Evolutionary conservation across 2,329 filamentous ascomycete genomes (phyloP).

Genomic region (Aspergillus sp.): DNA sequence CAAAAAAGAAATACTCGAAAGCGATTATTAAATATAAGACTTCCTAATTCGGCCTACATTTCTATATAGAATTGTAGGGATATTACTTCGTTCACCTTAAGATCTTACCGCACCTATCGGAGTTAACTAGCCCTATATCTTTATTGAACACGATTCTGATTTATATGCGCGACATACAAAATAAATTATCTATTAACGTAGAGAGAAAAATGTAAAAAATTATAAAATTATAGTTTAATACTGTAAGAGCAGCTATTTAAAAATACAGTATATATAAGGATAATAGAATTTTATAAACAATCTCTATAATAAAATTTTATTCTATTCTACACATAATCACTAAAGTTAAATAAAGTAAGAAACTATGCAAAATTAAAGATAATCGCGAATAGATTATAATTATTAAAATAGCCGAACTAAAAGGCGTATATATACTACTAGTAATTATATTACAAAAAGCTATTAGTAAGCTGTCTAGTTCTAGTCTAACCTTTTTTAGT

Average conservation of each 20-base stretch:
- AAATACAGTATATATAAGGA: constrained; percentile 1
- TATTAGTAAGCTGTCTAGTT: background rate
- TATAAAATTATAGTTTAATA: background rate
- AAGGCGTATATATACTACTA: background rate
- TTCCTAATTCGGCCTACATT: no score
- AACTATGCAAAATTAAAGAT: constrained; percentile 5
- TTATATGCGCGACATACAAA: constrained; percentile 3
- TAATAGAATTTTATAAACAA: constrained; percentile 8
- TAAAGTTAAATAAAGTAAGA: constrained; percentile 3
- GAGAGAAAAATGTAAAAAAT: background rate
- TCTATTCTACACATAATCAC: constrained; percentile 11
- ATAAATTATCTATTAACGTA: constrained; percentile 1
- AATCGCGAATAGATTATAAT: constrained; percentile 12
- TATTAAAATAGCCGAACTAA: constrained; percentile 6
- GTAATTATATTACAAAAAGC: constrained; percentile 1
- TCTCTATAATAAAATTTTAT: constrained; percentile 9
- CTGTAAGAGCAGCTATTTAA: background rate
- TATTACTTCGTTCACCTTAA: constrained; percentile 1
- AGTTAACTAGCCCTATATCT: constrained; percentile 6
- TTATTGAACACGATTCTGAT: constrained; percentile 5
- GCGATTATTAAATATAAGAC: constrained; percentile 1
- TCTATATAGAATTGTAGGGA: constrained; percentile 6
- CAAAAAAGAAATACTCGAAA: constrained; percentile 4
- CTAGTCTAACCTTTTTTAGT: background rate
- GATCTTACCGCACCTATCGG: constrained; percentile 1